These are phyloP conservation scores for Cocos nucifera DNA, from an alignment of 176 grass and related monocot genomes.

Conservation along the genomic window DNA sequence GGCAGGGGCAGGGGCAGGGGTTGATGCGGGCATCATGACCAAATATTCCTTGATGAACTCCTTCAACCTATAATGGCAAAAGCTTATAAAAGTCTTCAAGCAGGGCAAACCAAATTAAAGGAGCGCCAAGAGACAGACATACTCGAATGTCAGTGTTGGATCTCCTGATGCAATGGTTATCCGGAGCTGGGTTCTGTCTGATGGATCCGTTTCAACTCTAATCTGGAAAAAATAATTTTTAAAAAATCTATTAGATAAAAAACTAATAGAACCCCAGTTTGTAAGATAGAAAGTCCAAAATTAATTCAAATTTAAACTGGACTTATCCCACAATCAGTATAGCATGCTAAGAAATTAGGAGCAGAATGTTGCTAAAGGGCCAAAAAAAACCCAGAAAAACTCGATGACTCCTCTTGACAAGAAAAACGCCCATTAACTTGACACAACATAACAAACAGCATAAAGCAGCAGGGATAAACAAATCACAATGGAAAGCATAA, in stretches of 20 bases:
- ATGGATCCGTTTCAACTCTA: slow-evolving; percentile 92
- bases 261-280: too few species aligned
- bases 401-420: too few species aligned
- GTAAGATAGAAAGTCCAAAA: neutral
- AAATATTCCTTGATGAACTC: slow-evolving; percentile 91
- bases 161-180: slow-evolving; percentile 87
- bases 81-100: neutral
- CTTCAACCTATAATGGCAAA: slow-evolving; percentile 62
- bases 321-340: neutral
- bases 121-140: slow-evolving; percentile 5
- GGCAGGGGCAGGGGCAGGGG: neutral
- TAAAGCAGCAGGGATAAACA: too few species aligned
- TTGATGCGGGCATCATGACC: slow-evolving; percentile 45
- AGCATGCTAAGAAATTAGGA: neutral
- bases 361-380: neutral
- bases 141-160: slow-evolving; percentile 92
- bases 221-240: slow-evolving; percentile 31
- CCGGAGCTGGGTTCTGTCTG: slow-evolving; percentile 90
- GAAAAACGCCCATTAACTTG: too few species aligned
- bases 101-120: too few species aligned
- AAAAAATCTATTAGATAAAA: neutral
- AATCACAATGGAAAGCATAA: too few species aligned
- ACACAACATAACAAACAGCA: too few species aligned
- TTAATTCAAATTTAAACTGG: too few species aligned
- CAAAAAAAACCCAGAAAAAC: too few species aligned